phyloP scores from a whole-genome alignment of 805 yeast genomes.

The Teunomyces funiuensis region DNA sequence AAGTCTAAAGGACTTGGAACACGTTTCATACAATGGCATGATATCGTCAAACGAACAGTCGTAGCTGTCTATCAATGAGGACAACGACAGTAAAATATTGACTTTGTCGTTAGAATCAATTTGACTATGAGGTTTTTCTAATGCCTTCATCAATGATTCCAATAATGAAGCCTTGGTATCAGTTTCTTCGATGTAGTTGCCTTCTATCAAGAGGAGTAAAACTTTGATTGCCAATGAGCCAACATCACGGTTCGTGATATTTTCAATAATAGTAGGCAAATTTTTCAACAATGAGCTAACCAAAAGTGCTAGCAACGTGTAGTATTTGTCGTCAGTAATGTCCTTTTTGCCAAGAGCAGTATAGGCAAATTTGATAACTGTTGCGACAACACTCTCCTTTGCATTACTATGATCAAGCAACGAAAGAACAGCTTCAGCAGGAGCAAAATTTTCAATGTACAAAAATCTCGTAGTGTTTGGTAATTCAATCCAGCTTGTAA shows the following conservation, averaged over 20 bases:
- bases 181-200: constrained; percentile 56
- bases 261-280: constrained; percentile 50
- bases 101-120: constrained; percentile 54
- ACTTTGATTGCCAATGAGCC: constrained; percentile 53
- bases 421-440: constrained; percentile 55
- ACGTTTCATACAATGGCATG: constrained; percentile 45
- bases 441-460: constrained; percentile 52
- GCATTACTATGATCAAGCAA: constrained; percentile 54
- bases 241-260: constrained; percentile 43
- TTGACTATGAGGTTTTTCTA: constrained; percentile 56
- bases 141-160: constrained; percentile 55
- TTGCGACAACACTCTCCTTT: constrained; percentile 62
- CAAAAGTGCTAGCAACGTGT: constrained; percentile 51
- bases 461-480: constrained; percentile 51
- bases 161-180: constrained; percentile 54
- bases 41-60: constrained; percentile 56
- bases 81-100: constrained; percentile 56
- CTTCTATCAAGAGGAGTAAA: constrained; percentile 52
- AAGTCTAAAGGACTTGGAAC: constrained; percentile 58
- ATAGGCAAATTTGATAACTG: constrained; percentile 55
- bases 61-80: constrained; percentile 52
- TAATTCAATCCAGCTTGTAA: constrained; percentile 52
- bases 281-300: constrained; percentile 56
- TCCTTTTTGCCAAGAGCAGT: constrained; percentile 45
- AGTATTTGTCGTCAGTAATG: constrained; percentile 39